These are phyloP conservation scores for Platismatia glauca DNA, from an alignment of 495 filamentous ascomycete genomes.

Conservation along the genomic window DNA sequence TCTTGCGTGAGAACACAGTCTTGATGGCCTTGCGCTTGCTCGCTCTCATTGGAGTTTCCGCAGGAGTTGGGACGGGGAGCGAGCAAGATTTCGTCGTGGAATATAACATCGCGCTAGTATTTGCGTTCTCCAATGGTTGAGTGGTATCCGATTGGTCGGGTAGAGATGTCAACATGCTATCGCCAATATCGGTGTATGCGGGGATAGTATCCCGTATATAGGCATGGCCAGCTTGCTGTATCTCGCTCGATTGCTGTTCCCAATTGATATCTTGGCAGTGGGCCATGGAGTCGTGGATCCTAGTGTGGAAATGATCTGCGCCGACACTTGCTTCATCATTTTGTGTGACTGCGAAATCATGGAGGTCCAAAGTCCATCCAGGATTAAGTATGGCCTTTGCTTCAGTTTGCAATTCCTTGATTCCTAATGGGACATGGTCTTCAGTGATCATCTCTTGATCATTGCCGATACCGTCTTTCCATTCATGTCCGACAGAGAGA, in stretches of 20 bases:
- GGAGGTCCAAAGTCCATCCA: background rate
- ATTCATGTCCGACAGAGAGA: background rate
- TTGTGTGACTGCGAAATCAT: background rate
- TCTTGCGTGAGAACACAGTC: background rate
- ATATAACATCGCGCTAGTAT: background rate
- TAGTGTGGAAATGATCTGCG: background rate
- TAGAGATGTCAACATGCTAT: background rate
- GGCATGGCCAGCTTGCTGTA: background rate
- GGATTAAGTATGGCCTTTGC: background rate
- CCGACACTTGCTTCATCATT: background rate
- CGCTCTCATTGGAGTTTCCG: background rate
- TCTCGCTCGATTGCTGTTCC: background rate
- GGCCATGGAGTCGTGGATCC: background rate
- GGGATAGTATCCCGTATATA: background rate
- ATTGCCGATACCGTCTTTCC: background rate
- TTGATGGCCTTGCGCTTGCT: slow-evolving; percentile 1
- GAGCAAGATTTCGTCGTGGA: background rate
- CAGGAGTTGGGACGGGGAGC: background rate
- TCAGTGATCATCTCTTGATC: background rate
- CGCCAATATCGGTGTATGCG: background rate
- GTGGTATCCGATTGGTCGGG: background rate
- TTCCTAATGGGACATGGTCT: background rate
- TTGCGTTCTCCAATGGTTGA: background rate
- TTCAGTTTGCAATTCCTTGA: background rate
- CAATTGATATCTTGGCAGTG: background rate